Base-by-base conservation (phyloP, 768 basidiomycete species). In the Calocera cornea region DNA sequence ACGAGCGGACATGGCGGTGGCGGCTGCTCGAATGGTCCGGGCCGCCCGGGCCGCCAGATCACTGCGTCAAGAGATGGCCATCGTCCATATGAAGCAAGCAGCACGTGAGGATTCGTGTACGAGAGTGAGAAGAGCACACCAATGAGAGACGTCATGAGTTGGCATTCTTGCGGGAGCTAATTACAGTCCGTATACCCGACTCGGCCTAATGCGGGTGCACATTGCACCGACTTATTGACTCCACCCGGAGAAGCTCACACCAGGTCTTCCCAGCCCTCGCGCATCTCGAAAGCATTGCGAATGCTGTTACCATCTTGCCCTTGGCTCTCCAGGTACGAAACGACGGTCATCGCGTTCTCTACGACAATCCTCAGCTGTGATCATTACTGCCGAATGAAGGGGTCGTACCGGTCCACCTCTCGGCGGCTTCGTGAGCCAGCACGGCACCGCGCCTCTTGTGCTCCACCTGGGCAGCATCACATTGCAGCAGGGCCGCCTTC, bases 331-430 rank as follows among this genome's bases (percentile, higher is more conserved):
- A 70, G 38, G 41, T 71, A 66, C 2, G 29, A 29, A 16, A 72
- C 36, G 16, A 67, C 66, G 19, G 68, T 27, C 41, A 68, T 36
- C 14, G 65, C 63, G 34, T 72, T 72, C 34, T 72, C 72, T 72
- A 24, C 1, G 2, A 34, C 31, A 27, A 41, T n/a, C 19, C 16
- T 29, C n/a, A 24, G 1, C 67, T 41, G 64, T 16, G 33, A 50
- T 34, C 27, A 3, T 27, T 5, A 24, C 38, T 29, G 1, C 27
- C 19, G 38, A 67, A 34, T 41, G 19, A 33, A 27, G 22, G 11
- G 17, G 31, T 76, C 85, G 67, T 70, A 95, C 94, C 94, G 38
- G 94, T 97, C 90, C 92, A 94, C 16, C 91, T 85, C 27, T 87
- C 74, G 14, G 88, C 84, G 14, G 91, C 92, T 73, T 95, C 92